Evolutionary conservation across 352 stramenopile genomes (phyloP).

Genomic region (Pythium folliculosum): DNA sequence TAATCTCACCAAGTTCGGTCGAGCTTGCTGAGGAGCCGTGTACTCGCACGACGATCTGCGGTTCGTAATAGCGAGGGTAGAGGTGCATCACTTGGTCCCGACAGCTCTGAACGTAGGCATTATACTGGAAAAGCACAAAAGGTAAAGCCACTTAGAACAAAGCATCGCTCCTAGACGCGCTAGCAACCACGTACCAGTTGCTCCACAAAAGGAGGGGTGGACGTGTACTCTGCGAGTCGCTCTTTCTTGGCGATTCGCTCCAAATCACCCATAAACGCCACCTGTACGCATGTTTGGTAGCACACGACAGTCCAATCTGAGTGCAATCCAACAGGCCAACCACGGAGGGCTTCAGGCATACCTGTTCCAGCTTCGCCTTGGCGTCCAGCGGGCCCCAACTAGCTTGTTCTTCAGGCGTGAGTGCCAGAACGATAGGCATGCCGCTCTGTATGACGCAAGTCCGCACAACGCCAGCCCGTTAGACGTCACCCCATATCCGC

Average conservation of each 20-base stretch:
- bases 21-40: constrained; percentile 7
- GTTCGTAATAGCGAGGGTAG: constrained; percentile 66
- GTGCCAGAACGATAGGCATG: constrained; percentile 55
- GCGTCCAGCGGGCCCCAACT: constrained; percentile 43
- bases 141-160: not conserved
- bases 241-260: constrained; percentile 27
- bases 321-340: not conserved
- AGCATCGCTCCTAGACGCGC: not conserved
- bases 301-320: not conserved
- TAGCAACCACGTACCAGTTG: constrained; percentile 18
- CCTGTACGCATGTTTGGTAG: not conserved
- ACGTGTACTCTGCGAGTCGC: constrained; percentile 19
- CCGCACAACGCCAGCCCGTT: too few relatives aligned
- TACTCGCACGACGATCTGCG: constrained; percentile 37
- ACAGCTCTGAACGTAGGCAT: constrained; percentile 33
- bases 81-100: constrained; percentile 65
- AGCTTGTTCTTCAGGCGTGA: constrained; percentile 42
- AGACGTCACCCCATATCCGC: not conserved
- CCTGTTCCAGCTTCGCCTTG: constrained; percentile 43
- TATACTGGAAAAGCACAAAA: not conserved
- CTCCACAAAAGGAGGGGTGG: constrained; percentile 16
- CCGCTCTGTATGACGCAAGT: constrained; percentile 35
- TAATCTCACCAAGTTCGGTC: constrained; percentile 14
- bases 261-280: constrained; percentile 17
- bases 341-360: not conserved